Conservation (phyloP, 495 filamentous ascomycete genomes). For the Lindgomyces ingoldianus region DNA sequence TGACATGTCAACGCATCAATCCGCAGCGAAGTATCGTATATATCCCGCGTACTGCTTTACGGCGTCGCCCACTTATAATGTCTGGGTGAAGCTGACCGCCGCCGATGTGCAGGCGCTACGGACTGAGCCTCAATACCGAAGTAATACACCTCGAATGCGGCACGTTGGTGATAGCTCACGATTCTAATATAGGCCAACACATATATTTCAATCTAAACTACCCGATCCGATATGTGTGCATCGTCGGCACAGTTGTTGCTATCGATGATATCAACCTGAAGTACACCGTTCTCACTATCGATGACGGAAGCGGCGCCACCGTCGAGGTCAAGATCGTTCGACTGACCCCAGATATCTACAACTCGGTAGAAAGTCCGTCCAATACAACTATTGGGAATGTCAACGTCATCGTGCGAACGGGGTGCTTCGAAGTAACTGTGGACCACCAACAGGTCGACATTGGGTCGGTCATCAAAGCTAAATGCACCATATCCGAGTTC, state of each 20-base stretch:
- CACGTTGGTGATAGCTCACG: not conserved
- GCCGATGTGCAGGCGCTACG: constrained; percentile 65
- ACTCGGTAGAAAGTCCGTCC: constrained; percentile 32
- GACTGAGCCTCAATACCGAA: constrained; percentile 64
- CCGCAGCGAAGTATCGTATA: constrained; percentile 47
- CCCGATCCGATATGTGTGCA: constrained; percentile 80
- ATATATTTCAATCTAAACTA: constrained; percentile 84
- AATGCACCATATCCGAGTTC: constrained; percentile 68
- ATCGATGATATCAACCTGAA: constrained; percentile 61
- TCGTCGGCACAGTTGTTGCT: constrained; percentile 75
- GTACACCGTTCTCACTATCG: constrained; percentile 67
- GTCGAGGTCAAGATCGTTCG: constrained; percentile 59
- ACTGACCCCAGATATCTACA: constrained; percentile 28
- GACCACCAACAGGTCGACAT: constrained; percentile 53
- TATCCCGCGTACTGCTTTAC: constrained; percentile 86
- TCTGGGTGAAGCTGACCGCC: constrained; percentile 78
- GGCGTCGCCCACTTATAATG: constrained; percentile 76
- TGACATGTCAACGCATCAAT: constrained; percentile 54
- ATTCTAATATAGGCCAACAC: constrained; percentile 57
- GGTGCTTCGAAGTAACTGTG: constrained; percentile 35
- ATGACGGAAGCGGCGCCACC: constrained; percentile 81
- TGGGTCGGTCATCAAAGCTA: constrained; percentile 72
- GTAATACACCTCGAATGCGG: constrained; percentile 47
- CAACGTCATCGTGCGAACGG: constrained; percentile 28
- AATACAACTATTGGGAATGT: constrained; percentile 40